Evolutionary conservation across 2,329 filamentous ascomycete genomes (phyloP), one percentile per base, ranked within the genome.

Genomic region (Fusarium tjaetaba): DNA sequence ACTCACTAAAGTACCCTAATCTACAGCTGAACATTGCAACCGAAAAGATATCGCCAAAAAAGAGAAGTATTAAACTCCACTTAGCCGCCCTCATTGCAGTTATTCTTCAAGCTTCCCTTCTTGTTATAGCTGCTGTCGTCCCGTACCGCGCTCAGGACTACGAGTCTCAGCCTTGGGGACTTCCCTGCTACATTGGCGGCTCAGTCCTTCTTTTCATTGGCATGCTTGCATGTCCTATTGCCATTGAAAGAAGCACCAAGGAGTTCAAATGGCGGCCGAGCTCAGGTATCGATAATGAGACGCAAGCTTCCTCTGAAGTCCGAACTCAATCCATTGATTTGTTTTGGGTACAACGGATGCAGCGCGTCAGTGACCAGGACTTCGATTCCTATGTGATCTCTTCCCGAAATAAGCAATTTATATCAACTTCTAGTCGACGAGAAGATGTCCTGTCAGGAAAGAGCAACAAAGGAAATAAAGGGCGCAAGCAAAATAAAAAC

Each of bases 111-210:
- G 7, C 6, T 1, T 46, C 34, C 7, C 32, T 63, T 18, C 42
- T 59, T 1, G 5, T 18, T 2, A 42, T 63, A 15, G 53, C 53
- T 4, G 36, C 4, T 0, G 28, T 36, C 0, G 4, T 42, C 11
- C 18, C 42, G 0, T 48, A 36, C 11, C 15, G 7, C 0, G 1
- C 36, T 13, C 1, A 7, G 1, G 20, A 24, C 0, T 63, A 41
- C n/a, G 24, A 49, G 9, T 6, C 30, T 13, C 8, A 60, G 3
- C 15, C 30, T 13, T 63, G 36, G 24, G 61, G 61, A 0, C n/a
- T 60, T 11, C 61, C 36, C 7, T 63, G 28, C 2, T 63, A 63
- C 2, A 16, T 48, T 1, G 11, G 9, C 3, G 61, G 53, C 1
- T 60, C 61, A 1, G 3, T 59, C 7, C 9, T 49, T 1, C 18